phyloP scores from a whole-genome alignment of 306 rosid genomes.

The Acacia acuminata region DNA sequence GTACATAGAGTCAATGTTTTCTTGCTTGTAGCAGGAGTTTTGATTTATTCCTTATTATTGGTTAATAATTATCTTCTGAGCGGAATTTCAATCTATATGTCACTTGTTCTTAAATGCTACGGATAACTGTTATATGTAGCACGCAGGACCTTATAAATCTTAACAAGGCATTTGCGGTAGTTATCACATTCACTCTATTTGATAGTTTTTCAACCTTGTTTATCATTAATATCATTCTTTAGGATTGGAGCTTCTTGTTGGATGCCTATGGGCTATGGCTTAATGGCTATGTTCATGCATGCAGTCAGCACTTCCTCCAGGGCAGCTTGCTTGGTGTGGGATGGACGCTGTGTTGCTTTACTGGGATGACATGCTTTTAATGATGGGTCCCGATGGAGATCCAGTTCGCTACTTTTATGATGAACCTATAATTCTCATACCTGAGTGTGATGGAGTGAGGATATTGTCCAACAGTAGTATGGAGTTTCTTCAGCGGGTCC shows the following conservation, averaged over 20 bases:
- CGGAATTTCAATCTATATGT: conserved; percentile 9
- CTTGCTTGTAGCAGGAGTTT: not conserved
- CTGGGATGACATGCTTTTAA: conserved; percentile 95
- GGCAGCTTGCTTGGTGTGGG: conserved; percentile 95
- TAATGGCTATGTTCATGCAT: conserved; percentile 33
- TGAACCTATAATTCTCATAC: conserved; percentile 83
- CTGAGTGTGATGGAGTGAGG: conserved; percentile 98
- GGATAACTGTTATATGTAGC: conserved; percentile 7
- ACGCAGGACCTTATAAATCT: not conserved
- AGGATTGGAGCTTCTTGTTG: conserved; percentile 24
- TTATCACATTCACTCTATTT: not conserved
- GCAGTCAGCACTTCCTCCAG: conserved; percentile 94
- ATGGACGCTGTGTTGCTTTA: conserved; percentile 94
- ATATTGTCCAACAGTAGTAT: conserved; percentile 81
- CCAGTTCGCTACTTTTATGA: conserved; percentile 87
- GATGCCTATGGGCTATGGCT: not conserved
- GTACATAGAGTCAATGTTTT: not conserved
- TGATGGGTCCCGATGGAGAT: conserved; percentile 97
- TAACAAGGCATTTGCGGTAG: not conserved
- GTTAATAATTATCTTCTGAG: conserved; percentile 21
- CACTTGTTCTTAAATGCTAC: not conserved
- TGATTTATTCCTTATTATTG: not conserved
- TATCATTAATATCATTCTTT: not conserved
- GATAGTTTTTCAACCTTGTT: not conserved
- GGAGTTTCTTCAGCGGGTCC: conserved; percentile 95